Percentiles rank a stretch among this genome's conserved stretches.
Evolutionary conservation across 106 monocot genomes (phyloP).

Genomic region (Gastrodia elata): DNA sequence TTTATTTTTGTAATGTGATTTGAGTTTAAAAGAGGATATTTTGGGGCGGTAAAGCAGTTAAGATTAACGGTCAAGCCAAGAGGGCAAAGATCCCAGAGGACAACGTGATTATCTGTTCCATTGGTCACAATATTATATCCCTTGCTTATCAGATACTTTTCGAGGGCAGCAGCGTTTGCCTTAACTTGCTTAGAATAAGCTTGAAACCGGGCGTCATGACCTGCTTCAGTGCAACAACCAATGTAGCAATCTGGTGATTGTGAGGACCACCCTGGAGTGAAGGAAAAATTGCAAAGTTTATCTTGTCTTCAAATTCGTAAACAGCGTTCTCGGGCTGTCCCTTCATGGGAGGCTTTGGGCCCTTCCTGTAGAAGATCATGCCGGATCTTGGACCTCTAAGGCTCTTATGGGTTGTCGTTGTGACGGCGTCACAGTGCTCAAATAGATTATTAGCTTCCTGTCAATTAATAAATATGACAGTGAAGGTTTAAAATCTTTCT

Average conservation of each 20-base stretch:
- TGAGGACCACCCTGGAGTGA: slow-evolving; percentile 74
- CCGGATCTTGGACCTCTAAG: slow-evolving; percentile 66
- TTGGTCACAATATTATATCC: slow-evolving; percentile 63
- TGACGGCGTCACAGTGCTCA: slow-evolving; percentile 63
- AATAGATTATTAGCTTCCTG: slow-evolving; percentile 64
- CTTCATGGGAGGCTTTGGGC: slow-evolving; percentile 65
- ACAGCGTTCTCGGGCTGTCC: slow-evolving; percentile 59
- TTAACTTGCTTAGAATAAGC: slow-evolving; percentile 60
- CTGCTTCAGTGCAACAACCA: slow-evolving; percentile 63
- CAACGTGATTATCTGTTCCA: slow-evolving; percentile 74
- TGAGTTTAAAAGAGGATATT: too few relatives aligned
- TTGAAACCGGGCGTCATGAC: slow-evolving; percentile 45
- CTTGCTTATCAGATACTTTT: slow-evolving; percentile 37
- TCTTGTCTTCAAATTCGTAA: slow-evolving; percentile 61
- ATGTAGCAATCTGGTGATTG: slow-evolving; percentile 65
- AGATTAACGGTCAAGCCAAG: slow-evolving; percentile 58
- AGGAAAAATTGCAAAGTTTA: slow-evolving; percentile 66
- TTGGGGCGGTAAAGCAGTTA: too few relatives aligned
- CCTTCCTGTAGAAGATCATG: slow-evolving; percentile 82
- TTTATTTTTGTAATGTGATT: too few relatives aligned
- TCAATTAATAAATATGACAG: neutral
- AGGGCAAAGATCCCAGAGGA: slow-evolving; percentile 70
- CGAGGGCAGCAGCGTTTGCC: slow-evolving; percentile 46
- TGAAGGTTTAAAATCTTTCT: too few relatives aligned
- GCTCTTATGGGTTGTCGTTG: slow-evolving; percentile 75